These are phyloP conservation scores for Epichloe festucae DNA, from an alignment of 2,329 filamentous ascomycete species.

Conservation along the genomic window DNA sequence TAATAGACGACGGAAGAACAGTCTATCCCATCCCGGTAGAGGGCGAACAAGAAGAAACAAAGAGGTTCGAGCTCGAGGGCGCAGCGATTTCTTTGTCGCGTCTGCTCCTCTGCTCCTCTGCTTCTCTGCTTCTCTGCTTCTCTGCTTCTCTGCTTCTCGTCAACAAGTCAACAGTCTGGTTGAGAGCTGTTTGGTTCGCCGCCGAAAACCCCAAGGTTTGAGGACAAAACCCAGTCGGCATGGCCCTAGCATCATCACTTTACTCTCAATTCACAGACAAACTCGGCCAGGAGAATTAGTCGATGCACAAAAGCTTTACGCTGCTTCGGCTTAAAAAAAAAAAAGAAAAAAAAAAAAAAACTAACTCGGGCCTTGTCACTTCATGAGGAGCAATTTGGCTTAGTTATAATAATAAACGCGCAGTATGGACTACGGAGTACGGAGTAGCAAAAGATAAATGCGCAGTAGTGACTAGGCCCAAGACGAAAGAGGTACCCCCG, in stretches of 20 bases:
- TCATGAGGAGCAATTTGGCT: no score
- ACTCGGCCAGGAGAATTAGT: background rate
- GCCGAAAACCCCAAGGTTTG: no score
- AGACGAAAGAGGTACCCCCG: no score
- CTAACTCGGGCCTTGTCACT: background rate
- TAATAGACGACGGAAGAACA: background rate
- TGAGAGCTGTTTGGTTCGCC: background rate
- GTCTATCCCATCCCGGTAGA: background rate
- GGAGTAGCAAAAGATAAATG: no score
- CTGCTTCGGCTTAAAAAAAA: background rate
- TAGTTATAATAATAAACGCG: no score
- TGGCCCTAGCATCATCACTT: background rate
- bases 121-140: no score
- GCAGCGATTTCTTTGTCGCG: no score
- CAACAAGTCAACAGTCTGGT: background rate
- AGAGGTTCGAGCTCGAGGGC: no score
- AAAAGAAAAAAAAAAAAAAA: background rate
- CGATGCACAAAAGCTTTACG: background rate
- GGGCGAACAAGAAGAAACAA: no score
- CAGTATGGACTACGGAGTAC: no score
- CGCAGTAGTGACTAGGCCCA: no score
- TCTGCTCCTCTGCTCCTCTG: no score
- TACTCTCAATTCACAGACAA: background rate
- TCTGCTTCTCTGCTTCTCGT: background rate
- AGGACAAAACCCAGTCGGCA: background rate